Conservation (phyloP, 1,284 basidiomycete species). For the Coniferiporia sulphurascens region DNA sequence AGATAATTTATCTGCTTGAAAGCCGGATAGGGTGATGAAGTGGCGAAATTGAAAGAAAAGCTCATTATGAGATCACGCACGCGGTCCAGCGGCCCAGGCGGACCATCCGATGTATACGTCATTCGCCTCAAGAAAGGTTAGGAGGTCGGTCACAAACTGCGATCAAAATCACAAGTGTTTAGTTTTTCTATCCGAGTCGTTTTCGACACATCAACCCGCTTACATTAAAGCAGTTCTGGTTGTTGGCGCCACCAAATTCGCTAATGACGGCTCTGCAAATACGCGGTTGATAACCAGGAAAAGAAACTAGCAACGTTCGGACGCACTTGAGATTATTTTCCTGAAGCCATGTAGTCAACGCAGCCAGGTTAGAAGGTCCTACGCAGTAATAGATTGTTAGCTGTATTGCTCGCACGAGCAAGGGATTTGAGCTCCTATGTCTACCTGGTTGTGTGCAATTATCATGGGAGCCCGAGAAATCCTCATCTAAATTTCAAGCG, state of each 20-base stretch:
- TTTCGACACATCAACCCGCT: not conserved
- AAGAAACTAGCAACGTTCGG: not conserved
- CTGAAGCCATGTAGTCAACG: slow-evolving; percentile 38
- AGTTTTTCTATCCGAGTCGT: not conserved
- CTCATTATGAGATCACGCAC: slow-evolving; percentile 25
- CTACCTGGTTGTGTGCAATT: slow-evolving; percentile 37
- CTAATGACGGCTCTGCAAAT: slow-evolving; percentile 36
- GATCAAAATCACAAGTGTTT: not conserved
- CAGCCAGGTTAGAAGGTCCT: slow-evolving; percentile 36
- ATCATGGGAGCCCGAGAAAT: slow-evolving; percentile 40
- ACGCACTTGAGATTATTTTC: slow-evolving; percentile 39
- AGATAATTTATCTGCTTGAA: not conserved
- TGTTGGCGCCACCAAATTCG: slow-evolving; percentile 42
- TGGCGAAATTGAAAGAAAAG: not conserved
- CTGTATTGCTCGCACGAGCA: not conserved
- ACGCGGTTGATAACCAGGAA: not conserved
- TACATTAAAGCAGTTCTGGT: slow-evolving; percentile 36
- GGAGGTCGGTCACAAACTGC: slow-evolving; percentile 32
- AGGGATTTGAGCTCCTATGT: not conserved
- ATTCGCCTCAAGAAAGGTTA: slow-evolving; percentile 37
- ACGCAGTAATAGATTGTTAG: not conserved
- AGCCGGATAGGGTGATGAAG: not conserved
- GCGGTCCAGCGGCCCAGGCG: slow-evolving; percentile 44
- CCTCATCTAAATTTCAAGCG: slow-evolving; percentile 28
- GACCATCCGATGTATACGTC: slow-evolving; percentile 44